A percentile compares a stretch with the other conserved stretches of the same genome.
These are phyloP conservation scores for Nowakowskiella sp. DNA, from an alignment of 192 early-diverging fungal species.

Conservation along the genomic window DNA sequence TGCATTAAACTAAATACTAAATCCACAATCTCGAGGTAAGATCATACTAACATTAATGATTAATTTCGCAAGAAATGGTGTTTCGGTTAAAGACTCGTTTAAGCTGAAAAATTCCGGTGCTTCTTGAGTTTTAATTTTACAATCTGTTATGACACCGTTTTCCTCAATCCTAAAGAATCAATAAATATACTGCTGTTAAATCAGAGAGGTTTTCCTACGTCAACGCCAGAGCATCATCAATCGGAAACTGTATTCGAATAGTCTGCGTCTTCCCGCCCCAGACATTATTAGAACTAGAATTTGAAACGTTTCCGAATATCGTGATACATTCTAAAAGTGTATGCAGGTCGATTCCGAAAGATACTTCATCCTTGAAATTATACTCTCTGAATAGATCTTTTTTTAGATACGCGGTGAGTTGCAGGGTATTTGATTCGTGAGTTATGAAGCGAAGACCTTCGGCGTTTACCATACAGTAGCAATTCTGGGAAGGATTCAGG, in stretches of 20 bases:
- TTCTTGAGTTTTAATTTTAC: conserved; percentile 40
- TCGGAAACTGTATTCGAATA: too few relatives aligned
- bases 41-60: conserved; percentile 28
- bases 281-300: too few relatives aligned
- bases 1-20: too few relatives aligned
- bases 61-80: conserved; percentile 33
- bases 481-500: not conserved
- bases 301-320: conserved; percentile 4
- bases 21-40: not conserved
- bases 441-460: conserved; percentile 5
- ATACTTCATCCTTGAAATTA: too few relatives aligned
- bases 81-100: conserved; percentile 18
- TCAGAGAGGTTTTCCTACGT: too few relatives aligned
- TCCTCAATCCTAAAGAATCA: conserved; percentile 39
- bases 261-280: not conserved
- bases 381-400: conserved; percentile 13
- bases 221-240: too few relatives aligned
- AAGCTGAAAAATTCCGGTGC: conserved; percentile 33
- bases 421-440: conserved; percentile 8
- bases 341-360: too few relatives aligned
- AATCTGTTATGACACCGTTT: conserved; percentile 41
- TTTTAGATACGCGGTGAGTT: conserved; percentile 3
- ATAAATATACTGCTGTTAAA: too few relatives aligned
- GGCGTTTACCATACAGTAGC: not conserved
- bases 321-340: conserved; percentile 3